Base-by-base conservation (phyloP, 2,329 filamentous ascomycete species). In the Leptographium radiaticola region DNA sequence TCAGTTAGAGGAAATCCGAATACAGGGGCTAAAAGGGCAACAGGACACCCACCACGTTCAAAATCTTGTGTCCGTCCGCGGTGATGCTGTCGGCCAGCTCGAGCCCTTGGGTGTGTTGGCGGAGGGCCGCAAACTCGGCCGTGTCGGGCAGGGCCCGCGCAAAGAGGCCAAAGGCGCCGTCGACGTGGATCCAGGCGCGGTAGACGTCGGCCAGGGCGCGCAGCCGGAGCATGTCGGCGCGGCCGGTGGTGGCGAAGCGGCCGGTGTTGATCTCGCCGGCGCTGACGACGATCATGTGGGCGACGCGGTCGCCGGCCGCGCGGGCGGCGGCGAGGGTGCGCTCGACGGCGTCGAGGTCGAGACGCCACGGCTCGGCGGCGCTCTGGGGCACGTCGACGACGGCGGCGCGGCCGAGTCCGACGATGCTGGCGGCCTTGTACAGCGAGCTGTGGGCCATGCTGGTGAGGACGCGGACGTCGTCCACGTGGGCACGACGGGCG, bases 231-330 rank as follows among this genome's bases (percentile, higher is more conserved):
- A 83, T 83, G 57, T 89, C 81, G 5, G 75, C 71, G 3, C 67
- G 59, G 1, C 71, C 78, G 2, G 69, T 68, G 36, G 75, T 86
- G 33, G 87, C 84, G 65, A 89, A 96, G 6, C 83, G 74, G 0
- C 90, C 89, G 0, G 89, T 94, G 61, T 97, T 96, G 33, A 96
- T 88, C 68, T 97, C 91, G 1, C 87, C 87, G 7, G 84, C 86
- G 44, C 88, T 90, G n/a, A 95, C 70, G 6, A 77, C 81, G 40
- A 96, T 80, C 57, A 96, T 87, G 50, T 77, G 86, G n/a, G 77
- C 86, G 13, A 78, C 74, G 4, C 75, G 74, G 2, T 70, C 63
- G 45, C 65, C 75, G 3, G 75, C 75, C 1, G 70, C 65, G n/a
- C 18, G 43, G 4, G 47, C 49, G 39, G 65, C 68, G 54, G 60